Percentiles rank a stretch among this genome's conserved stretches.
These are phyloP conservation scores for Turritis glabra DNA, from an alignment of 345 rosid species.

Conservation along the genomic window DNA sequence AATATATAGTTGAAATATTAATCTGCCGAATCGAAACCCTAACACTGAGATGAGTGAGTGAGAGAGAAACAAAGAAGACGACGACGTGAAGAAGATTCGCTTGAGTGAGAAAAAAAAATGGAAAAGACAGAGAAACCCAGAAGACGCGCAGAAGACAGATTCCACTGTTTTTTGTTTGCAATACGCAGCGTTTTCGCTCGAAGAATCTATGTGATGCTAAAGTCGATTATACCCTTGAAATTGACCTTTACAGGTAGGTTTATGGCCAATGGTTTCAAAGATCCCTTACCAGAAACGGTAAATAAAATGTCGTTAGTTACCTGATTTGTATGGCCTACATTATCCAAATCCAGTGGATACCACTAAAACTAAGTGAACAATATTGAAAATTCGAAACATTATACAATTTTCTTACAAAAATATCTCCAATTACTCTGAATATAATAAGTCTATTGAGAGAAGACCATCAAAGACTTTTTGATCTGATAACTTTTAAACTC, in stretches of 20 bases:
- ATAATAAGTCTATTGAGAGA: background rate
- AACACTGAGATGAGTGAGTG: slow-evolving; percentile 40
- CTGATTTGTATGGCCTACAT: slow-evolving; percentile 4
- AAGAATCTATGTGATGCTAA: slow-evolving; percentile 15
- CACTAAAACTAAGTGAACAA: background rate
- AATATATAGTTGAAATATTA: background rate
- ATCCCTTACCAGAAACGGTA: background rate
- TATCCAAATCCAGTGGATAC: background rate
- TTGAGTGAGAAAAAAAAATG: background rate
- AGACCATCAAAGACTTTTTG: background rate
- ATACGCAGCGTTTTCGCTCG: slow-evolving; percentile 37
- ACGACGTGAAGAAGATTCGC: background rate
- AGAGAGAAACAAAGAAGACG: slow-evolving; percentile 8
- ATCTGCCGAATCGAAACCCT: slow-evolving; percentile 47
- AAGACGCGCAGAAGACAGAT: slow-evolving; percentile 30
- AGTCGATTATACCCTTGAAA: slow-evolving; percentile 21
- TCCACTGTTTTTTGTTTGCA: slow-evolving; percentile 17
- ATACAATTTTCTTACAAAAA: background rate
- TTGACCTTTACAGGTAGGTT: background rate
- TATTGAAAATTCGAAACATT: background rate
- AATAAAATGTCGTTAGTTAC: background rate
- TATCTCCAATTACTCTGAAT: background rate
- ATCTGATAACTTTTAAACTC: background rate
- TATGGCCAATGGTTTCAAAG: background rate
- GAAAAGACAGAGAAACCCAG: slow-evolving; percentile 16